These are phyloP conservation scores for Saksenaea oblongispora DNA, from an alignment of 371 early-diverging fungal genomes.

Conservation along the genomic window DNA sequence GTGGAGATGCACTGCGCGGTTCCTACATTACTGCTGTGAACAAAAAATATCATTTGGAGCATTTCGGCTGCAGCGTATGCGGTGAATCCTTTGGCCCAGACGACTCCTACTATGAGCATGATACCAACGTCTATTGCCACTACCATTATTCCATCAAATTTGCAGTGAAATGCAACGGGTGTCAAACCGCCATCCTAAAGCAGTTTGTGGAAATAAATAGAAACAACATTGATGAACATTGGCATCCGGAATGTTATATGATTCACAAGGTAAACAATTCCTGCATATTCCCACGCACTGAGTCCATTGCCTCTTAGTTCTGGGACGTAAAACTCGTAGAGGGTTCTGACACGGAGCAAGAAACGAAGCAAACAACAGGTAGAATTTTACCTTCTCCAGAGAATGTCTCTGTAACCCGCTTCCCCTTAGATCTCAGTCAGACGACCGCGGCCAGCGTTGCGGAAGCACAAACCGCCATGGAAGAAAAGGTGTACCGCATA, in stretches of 20 bases:
- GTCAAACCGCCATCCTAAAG: conserved; percentile 91
- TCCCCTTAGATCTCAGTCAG: conserved; percentile 19
- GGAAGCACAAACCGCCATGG: conserved; percentile 55
- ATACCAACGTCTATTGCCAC: conserved; percentile 90
- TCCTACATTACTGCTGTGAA: conserved; percentile 92
- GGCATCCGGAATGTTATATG: conserved; percentile 99
- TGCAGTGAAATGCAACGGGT: conserved; percentile 90
- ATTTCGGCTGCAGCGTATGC: conserved; percentile 94
- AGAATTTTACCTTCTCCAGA: not conserved
- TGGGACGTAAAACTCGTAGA: conserved; percentile 76
- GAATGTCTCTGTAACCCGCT: not conserved
- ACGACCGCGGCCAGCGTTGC: conserved; percentile 49
- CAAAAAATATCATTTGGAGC: conserved; percentile 94
- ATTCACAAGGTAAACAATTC: conserved; percentile 73
- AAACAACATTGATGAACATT: conserved; percentile 81
- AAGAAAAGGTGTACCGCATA: conserved; percentile 83
- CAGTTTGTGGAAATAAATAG: conserved; percentile 92
- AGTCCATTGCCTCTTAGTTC: conserved; percentile 49
- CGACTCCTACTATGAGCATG: conserved; percentile 95
- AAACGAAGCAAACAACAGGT: conserved; percentile 17
- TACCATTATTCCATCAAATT: conserved; percentile 90
- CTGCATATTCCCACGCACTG: not conserved
- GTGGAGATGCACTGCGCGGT: conserved; percentile 87
- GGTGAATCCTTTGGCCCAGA: conserved; percentile 92
- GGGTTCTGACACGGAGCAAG: conserved; percentile 16